Base-by-base conservation (phyloP, 345 rosid genomes). In the Salix purpurea region DNA sequence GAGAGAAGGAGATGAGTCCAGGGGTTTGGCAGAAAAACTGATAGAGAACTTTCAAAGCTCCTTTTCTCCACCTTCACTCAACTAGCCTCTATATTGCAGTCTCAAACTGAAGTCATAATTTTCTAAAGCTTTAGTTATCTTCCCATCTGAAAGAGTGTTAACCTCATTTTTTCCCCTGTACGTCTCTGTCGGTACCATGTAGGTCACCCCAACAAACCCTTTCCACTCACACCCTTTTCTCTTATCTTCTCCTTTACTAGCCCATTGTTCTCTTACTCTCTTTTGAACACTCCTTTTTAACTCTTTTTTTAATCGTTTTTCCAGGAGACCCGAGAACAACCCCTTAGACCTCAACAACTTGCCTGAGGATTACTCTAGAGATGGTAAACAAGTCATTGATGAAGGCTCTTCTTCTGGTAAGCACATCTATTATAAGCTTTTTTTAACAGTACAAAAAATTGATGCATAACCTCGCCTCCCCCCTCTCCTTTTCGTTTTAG, bases 341-440 rank as follows among this genome's bases (percentile, higher is more conserved):
- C 91, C 94, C 11, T 80, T 96, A 77, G 99, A 96, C 86, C 99
- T 96, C 89, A 96, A 96, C 91, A 94, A 94, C 87, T 87, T 96
- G 67, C 99, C 99, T 6, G 98, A 92, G 8, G 99, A 96, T 73
- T 84, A 65, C 52, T 42, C 85, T 76, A 85, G 84, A 77, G 94
- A 88, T 77, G 92, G 82, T 67, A 87, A 84, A 80, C 89, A 84
- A 24, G 81, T 77, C 76, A 85, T 84, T 73, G 94, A 89, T 39
- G 94, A 88, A 14, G 76, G 72, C 81, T 88, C 90, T 81, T 89
- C 92, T n/a, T 80, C 96, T 40, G 93, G 93, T 89, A 85, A 52
- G 46, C 60, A 34, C 61, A 46, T 67, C 18, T 28, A 64, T 64
- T 28, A 18, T 65, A 16, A 30, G 7, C 6, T 6, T 18, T 65